Evolutionary conservation across 2,329 filamentous ascomycete genomes (phyloP), one percentile per base, ranked within the genome.

Genomic region (Aspergillus floridensis): DNA sequence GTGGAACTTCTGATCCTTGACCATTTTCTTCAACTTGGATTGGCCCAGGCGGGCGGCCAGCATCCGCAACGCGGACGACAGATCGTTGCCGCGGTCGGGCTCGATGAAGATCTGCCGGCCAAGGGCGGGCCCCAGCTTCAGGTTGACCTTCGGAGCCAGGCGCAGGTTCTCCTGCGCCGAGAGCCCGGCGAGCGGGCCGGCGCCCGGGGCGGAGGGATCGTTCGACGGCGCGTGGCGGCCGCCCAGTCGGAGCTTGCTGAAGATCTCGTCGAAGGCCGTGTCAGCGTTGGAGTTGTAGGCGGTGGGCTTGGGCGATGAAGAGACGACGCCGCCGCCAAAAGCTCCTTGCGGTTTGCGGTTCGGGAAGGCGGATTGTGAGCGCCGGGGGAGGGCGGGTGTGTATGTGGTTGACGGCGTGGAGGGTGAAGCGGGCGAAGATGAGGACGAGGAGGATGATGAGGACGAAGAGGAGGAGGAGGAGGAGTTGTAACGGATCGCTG

Each of bases 1-100:
- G 68, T 81, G 77, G 58, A 70, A 78, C 63, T 69, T 73, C 66
- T 81, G 78, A 6, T 58, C 57, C 38, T 58, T 56, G 46, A 66
- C 59, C 63, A 77, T 68, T 24, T 60, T 26, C 62, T 64, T 69
- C 16, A 80, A 66, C 41, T 66, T 66, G 59, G 80, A 80, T 46
- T 63, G 50, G 1, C 53, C 46, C 58, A 71, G 72, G 19, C 67
- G 65, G 8, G 56, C 44, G 19, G 70, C 57, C 63, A 76, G 59
- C 22, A 53, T 59, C 16, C 71, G 66, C 57, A 76, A 59, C 31
- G 74, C 69, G 52, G 57, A 22, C 0, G 66, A 61, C 47, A 75
- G 61, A 62, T 76, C 72, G 11, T 65, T 46, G 2, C 74, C 74
- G 24, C 60, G 63, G 54, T 73, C 73, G 10, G 73, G 71, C 60